These are phyloP conservation scores for Testicularia cyperi DNA, from an alignment of 1,284 basidiomycete species.

Conservation along the genomic window DNA sequence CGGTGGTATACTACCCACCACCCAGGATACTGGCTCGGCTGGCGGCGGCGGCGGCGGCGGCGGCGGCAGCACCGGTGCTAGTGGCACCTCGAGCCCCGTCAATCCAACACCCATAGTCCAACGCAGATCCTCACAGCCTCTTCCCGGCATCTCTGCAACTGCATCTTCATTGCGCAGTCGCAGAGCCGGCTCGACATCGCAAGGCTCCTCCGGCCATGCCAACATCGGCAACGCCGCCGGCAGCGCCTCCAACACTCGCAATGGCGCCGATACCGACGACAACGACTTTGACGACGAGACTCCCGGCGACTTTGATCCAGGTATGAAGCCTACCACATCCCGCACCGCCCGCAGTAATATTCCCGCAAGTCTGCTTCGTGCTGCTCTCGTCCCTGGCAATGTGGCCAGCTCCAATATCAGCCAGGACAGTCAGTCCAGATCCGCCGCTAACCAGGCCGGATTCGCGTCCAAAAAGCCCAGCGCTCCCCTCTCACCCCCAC, in stretches of 20 bases:
- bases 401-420: no score
- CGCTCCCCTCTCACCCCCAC: conserved; percentile 26
- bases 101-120: conserved; percentile 22
- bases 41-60: background rate
- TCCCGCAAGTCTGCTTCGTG: conserved; percentile 9
- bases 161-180: conserved; percentile 52
- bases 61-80: background rate
- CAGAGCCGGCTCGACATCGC: conserved; percentile 25
- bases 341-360: conserved; percentile 4
- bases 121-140: conserved; percentile 38
- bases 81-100: background rate
- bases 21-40: conserved; percentile 5
- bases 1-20: conserved; percentile 41
- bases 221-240: no score
- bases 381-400: conserved; percentile 16
- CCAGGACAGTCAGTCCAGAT: conserved; percentile 4
- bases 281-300: conserved; percentile 51
- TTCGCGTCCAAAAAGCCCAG: conserved; percentile 3
- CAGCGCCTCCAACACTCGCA: conserved; percentile 9
- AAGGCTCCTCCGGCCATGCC: conserved; percentile 10
- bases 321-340: conserved; percentile 18
- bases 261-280: conserved; percentile 25
- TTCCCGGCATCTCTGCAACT: conserved; percentile 54
- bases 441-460: conserved; percentile 2
- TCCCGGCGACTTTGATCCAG: conserved; percentile 43